These are phyloP conservation scores for Xylariaceae sp. DNA, from an alignment of 2,329 filamentous ascomycete species.

Conservation along the genomic window DNA sequence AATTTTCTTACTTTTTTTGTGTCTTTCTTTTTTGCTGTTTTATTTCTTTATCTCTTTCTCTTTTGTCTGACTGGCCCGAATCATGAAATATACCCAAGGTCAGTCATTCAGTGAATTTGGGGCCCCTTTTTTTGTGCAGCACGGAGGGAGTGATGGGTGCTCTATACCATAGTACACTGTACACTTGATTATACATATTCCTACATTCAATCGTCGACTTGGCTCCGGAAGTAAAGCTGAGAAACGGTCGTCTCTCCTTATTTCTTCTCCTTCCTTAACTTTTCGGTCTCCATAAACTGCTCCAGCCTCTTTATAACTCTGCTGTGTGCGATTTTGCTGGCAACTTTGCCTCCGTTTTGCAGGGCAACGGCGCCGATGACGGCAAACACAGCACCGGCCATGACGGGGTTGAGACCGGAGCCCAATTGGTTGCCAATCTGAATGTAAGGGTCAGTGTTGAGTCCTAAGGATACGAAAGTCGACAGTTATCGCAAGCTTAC, in stretches of 20 bases:
- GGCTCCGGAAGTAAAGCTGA: background rate
- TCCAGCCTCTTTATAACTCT: constrained; percentile 56
- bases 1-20: background rate
- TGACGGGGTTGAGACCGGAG: constrained; percentile 70
- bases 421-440: constrained; percentile 60
- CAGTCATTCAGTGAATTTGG: background rate
- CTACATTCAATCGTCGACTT: constrained; percentile 14
- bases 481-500: constrained; percentile 45
- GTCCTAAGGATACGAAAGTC: background rate
- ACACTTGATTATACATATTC: constrained; percentile 27
- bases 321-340: constrained; percentile 69
- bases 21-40: background rate
- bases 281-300: background rate
- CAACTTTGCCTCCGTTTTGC: constrained; percentile 75
- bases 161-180: constrained; percentile 23
- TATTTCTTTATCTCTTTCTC: background rate
- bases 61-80: background rate
- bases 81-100: background rate
- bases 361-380: constrained; percentile 86
- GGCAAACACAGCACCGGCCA: constrained; percentile 74
- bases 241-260: background rate
- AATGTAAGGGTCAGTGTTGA: constrained; percentile 17
- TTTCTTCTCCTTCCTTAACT: no score
- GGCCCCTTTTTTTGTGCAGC: constrained; percentile 4
- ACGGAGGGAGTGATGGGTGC: constrained; percentile 8